Conservation (phyloP, 2,329 filamentous ascomycete species). For the Diaporthe sp. region DNA sequence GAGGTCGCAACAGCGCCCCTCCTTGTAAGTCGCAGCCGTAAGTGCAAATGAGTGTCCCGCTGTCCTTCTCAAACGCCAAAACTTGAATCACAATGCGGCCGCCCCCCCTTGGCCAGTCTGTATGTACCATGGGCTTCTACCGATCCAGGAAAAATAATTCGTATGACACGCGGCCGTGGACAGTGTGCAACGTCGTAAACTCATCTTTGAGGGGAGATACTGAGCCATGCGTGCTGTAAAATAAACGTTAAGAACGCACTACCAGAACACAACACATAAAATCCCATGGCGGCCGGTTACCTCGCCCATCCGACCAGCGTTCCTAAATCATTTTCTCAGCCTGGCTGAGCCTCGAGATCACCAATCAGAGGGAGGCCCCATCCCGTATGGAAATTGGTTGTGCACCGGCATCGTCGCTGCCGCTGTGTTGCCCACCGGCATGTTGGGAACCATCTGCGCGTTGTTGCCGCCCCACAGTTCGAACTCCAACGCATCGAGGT, state of each 20-base stretch:
- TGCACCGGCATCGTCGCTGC: conserved; percentile 9
- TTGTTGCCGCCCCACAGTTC: conserved; percentile 56
- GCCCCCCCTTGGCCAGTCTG: not conserved
- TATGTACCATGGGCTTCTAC: not conserved
- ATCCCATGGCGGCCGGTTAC: not conserved
- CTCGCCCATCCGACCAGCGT: too few relatives aligned
- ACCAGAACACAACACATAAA: conserved; percentile 10
- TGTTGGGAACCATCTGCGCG: conserved; percentile 31
- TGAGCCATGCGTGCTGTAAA: conserved; percentile 29
- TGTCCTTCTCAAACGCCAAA: conserved; percentile 10
- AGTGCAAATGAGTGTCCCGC: conserved; percentile 23
- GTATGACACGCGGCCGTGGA: not conserved
- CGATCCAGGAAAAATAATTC: not conserved
- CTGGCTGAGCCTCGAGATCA: conserved; percentile 23
- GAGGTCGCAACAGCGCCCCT: conserved; percentile 1
- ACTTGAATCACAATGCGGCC: not conserved
- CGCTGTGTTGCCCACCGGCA: conserved; percentile 6
- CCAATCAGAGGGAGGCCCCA: conserved; percentile 44
- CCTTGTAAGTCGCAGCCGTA: not conserved
- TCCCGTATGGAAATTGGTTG: conserved; percentile 44
- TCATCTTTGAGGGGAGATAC: conserved; percentile 20
- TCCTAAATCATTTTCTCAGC: not conserved
- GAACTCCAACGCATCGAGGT: conserved; percentile 60
- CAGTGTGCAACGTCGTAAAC: conserved; percentile 2
- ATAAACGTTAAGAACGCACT: not conserved